Conservation (phyloP, 108 stramenopile genomes). For the Pseudonitzschia pungens region DNA sequence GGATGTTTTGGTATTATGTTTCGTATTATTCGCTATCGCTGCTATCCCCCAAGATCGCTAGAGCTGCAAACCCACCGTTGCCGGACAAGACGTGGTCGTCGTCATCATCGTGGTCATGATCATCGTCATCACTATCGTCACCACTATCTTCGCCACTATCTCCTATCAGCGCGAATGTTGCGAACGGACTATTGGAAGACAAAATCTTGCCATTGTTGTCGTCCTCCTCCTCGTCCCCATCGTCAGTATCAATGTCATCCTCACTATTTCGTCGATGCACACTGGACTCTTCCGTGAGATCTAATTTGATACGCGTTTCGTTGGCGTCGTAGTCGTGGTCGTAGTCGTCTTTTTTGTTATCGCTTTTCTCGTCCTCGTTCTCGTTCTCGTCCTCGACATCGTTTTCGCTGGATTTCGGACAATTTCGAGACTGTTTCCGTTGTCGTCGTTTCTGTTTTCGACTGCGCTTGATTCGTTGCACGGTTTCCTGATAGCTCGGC, state of each 20-base stretch:
- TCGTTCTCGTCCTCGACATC: background rate
- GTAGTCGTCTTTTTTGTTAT: background rate
- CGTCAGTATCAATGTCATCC: background rate
- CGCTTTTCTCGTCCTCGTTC: background rate
- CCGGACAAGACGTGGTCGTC: background rate
- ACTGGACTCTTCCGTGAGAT: no score
- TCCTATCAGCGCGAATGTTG: no score
- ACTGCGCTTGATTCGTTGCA: background rate
- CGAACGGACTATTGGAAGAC: no score
- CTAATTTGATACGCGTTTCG: no score
- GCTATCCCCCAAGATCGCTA: background rate
- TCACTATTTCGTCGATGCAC: background rate
- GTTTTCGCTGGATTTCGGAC: background rate
- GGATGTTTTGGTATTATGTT: no score
- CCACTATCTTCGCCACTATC: no score
- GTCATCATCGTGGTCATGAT: background rate
- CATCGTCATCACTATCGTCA: no score
- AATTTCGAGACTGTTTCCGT: background rate
- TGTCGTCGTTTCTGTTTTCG: constrained; percentile 5
- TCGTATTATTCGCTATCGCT: background rate
- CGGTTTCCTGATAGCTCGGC: background rate
- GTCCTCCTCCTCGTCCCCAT: no score
- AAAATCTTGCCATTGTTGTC: no score
- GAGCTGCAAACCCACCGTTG: background rate
- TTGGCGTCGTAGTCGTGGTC: background rate